Base-by-base conservation (phyloP, 176 grass and related monocot species). In the Hyparrhenia diplandra region DNA sequence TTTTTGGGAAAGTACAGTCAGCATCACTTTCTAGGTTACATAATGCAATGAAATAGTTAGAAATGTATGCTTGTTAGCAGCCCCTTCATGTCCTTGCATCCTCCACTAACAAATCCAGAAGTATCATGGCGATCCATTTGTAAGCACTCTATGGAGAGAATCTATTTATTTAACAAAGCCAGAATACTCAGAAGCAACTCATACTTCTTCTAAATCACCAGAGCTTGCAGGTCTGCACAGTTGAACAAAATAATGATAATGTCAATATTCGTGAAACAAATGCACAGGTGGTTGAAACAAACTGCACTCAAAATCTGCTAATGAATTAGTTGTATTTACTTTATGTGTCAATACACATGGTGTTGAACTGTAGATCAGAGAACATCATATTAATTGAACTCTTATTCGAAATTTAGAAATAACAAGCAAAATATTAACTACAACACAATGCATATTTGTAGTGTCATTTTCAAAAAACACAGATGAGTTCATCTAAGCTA, bases 31-130 rank as follows among this genome's bases (percentile, higher is more conserved):
- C 75, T 51, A 4, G 14, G 62, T 86, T 54, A 17, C 69, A 78
- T 59, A 70, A 71, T 64, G 49, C 61, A 13, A 81, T 82, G 25
- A 72, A 73, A 81, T 39, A 28, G 75, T 79, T 83, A 73, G 34
- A 67, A 55, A 76, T 69, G 6, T 89, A 74, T 73, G 67, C 21
- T 73, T 54, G 80, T 71, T 62, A 79, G 77, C 51, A 52, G 12
- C 34, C 58, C 52, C 16, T 76, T 64, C 66, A 36, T 69, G 35
- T 83, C 27, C 28, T 82, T 67, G 85, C 91, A 89, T 74, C 93
- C 88, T 82, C 93, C 93, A 85, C 93, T 97, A 67, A 97, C 93
- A 92, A 97, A 97, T 42, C 93, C 93, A 45, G 80, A 92, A 54
- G 93, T 97, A 79, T 97, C 93, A 36, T 1, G 41, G 11, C 85